Evolutionary conservation across 2,329 filamentous ascomycete genomes (phyloP).

Genomic region (Camptophora hylomeconis): DNA sequence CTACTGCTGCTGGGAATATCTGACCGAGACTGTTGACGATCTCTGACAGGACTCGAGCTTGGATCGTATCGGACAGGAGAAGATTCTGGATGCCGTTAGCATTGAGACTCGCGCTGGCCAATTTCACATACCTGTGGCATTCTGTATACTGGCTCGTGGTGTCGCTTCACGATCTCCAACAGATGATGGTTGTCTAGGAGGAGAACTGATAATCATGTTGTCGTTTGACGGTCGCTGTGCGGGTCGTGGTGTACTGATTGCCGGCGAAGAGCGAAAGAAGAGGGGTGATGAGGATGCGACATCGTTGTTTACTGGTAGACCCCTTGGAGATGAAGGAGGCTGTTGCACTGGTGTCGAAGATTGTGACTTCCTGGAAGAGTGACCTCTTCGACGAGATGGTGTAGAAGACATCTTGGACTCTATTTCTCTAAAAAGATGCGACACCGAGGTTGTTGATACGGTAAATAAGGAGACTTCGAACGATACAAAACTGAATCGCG

Average conservation of each 20-base stretch:
- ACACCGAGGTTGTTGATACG: no score
- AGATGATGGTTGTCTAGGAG: slow-evolving; percentile 27
- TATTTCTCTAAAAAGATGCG: background rate
- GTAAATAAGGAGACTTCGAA: no score
- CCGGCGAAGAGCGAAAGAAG: slow-evolving; percentile 56
- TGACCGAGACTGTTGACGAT: slow-evolving; percentile 42
- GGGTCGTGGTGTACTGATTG: slow-evolving; percentile 26
- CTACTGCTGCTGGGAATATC: slow-evolving; percentile 74
- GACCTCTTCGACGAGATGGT: slow-evolving; percentile 28
- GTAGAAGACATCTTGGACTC: slow-evolving; percentile 29
- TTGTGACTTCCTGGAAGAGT: slow-evolving; percentile 26
- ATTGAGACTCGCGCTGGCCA: background rate
- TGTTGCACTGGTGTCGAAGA: slow-evolving; percentile 27
- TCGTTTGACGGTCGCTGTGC: slow-evolving; percentile 22
- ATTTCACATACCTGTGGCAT: slow-evolving; percentile 26
- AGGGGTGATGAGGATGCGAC: slow-evolving; percentile 64
- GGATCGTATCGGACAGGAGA: slow-evolving; percentile 85
- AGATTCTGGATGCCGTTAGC: slow-evolving; percentile 49
- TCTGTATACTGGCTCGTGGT: slow-evolving; percentile 25
- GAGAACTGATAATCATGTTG: slow-evolving; percentile 36
- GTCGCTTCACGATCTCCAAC: slow-evolving; percentile 31
- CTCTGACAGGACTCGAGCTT: slow-evolving; percentile 72
- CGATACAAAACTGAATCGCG: no score
- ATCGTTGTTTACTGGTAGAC: slow-evolving; percentile 23
- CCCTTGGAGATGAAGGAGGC: slow-evolving; percentile 20